A percentile compares a stretch with the other conserved stretches of the same genome.
Conservation (phyloP, 768 basidiomycete species). For the Gloeostereum incarnatum region DNA sequence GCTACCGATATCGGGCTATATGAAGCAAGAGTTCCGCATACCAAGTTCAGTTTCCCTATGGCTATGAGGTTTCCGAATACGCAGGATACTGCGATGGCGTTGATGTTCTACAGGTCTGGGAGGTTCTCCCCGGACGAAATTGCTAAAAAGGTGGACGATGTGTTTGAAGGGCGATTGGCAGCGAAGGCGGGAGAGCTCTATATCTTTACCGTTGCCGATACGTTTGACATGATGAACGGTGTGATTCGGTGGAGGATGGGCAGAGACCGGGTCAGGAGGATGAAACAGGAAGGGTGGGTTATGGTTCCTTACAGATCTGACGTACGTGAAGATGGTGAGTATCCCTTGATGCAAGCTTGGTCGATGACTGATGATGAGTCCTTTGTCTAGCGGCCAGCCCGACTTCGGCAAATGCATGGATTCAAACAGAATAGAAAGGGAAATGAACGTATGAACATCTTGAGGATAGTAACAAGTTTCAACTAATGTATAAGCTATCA, state of each 20-base stretch:
- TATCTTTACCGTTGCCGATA: constrained; percentile 1
- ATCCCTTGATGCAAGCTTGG: too few relatives aligned
- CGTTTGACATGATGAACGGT: constrained; percentile 1
- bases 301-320: constrained; percentile 8
- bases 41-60: constrained; percentile 7
- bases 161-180: not conserved
- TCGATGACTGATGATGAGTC: too few relatives aligned
- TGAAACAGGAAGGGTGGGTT: constrained; percentile 6
- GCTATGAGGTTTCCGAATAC: constrained; percentile 1
- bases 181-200: not conserved
- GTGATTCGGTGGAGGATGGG: constrained; percentile 8
- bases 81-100: not conserved
- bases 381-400: too few relatives aligned
- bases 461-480: too few relatives aligned
- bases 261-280: not conserved
- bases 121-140: not conserved
- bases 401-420: too few relatives aligned
- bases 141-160: not conserved
- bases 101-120: not conserved
- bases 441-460: too few relatives aligned
- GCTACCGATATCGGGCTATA: constrained; percentile 14
- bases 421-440: too few relatives aligned
- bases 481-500: too few relatives aligned
- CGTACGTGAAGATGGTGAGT: too few relatives aligned
- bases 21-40: too few relatives aligned